A percentile compares a stretch with the other conserved stretches of the same genome.
phyloP scores from a whole-genome alignment of 2,329 filamentous ascomycete genomes.

The Phaeoacremonium minimum region DNA sequence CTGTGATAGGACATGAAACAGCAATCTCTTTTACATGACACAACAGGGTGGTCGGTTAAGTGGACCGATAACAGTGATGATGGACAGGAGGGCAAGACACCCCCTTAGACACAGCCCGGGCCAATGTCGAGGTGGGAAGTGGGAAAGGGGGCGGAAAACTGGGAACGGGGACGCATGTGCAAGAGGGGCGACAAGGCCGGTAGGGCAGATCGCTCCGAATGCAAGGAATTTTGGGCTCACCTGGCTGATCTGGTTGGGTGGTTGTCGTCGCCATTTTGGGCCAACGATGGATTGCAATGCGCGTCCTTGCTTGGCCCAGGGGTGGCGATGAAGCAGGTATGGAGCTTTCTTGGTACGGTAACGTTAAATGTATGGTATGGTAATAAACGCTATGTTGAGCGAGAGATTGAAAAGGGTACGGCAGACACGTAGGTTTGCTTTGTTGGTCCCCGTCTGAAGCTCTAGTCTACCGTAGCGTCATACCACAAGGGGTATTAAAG shows the following conservation, averaged over 20 bases:
- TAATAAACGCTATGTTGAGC: no score
- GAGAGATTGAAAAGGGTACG: no score
- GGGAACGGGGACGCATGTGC: constrained; percentile 3
- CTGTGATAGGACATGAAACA: constrained; percentile 40
- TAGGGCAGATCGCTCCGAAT: constrained; percentile 2
- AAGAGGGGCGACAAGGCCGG: constrained; percentile 4
- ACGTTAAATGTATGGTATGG: no score
- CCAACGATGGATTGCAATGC: constrained; percentile 1
- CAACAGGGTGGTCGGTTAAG: constrained; percentile 31
- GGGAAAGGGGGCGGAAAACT: constrained; percentile 8
- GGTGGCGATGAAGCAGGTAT: no score
- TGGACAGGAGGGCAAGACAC: constrained; percentile 12
- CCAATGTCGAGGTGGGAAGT: constrained; percentile 19
- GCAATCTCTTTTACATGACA: constrained; percentile 40
- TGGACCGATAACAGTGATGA: constrained; percentile 21
- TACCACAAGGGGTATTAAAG: no score
- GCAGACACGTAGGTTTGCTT: no score
- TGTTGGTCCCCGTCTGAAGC: no score
- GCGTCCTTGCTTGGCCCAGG: no score
- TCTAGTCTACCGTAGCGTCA: no score
- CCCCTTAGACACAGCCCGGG: neutral
- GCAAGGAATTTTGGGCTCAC: constrained; percentile 11
- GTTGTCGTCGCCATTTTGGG: constrained; percentile 15
- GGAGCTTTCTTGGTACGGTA: no score
- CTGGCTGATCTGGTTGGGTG: constrained; percentile 16